Conservation (phyloP, 441 rosid genomes). For the Erodium chrysanthum region DNA sequence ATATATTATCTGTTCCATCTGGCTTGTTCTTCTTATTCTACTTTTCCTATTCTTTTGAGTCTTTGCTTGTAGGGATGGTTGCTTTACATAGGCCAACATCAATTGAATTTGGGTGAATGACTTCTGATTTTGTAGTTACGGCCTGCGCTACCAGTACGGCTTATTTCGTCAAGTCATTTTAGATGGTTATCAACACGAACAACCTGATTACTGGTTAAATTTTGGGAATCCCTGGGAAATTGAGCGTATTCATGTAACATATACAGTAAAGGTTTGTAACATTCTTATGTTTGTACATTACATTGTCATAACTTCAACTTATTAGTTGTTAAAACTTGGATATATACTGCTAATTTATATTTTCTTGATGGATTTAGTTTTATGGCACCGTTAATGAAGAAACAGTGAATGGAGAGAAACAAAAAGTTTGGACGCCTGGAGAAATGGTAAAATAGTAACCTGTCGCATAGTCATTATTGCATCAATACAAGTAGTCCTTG, state of each 20-base stretch:
- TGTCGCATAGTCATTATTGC: not conserved
- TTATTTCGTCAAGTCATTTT: constrained; percentile 44
- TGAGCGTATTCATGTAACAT: constrained; percentile 43
- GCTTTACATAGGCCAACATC: not conserved
- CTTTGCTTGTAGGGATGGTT: not conserved
- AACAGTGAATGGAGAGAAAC: constrained; percentile 26
- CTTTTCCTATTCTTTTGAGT: not conserved
- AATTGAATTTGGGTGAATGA: not conserved
- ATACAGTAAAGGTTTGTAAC: constrained; percentile 43
- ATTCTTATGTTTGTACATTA: not conserved
- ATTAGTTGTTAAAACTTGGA: constrained; percentile 13
- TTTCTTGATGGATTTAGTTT: constrained; percentile 29
- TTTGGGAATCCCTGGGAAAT: constrained; percentile 64
- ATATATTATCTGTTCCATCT: not conserved
- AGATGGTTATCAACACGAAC: constrained; percentile 49
- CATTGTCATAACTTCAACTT: not conserved
- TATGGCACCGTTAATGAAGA: constrained; percentile 42
- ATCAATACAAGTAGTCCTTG: not conserved
- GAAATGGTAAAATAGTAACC: constrained; percentile 29
- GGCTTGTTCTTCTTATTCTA: not conserved
- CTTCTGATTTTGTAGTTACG: constrained; percentile 32
- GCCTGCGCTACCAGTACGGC: constrained; percentile 49
- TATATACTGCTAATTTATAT: not conserved
- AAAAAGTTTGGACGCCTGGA: constrained; percentile 41
- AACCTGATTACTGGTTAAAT: constrained; percentile 49